Evolutionary conservation across 1,284 basidiomycete genomes (phyloP), one percentile per base, ranked within the genome.

Genomic region (Limonomyces culmigenus): DNA sequence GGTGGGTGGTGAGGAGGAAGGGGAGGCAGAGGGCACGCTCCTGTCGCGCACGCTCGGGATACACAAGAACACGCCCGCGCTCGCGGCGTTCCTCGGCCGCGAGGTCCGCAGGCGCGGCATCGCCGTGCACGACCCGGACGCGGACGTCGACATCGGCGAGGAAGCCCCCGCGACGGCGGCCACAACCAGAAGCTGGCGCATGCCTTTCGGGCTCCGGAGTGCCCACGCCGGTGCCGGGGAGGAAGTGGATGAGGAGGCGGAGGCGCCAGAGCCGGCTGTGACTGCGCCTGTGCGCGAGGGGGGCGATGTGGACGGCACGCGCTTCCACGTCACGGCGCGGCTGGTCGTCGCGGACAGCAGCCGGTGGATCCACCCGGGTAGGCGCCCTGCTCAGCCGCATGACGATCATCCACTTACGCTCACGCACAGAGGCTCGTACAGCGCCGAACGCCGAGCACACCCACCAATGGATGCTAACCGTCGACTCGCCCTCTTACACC

Each of bases 401-500:
- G 8, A 8, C 25, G 10, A 8, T 8, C 25, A 27, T n/a, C n/a
- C 25, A n/a, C n/a, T 27, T 6, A 31, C 19, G 29, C 31, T 39
- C 27, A 35, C 17, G 38, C 41, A 17, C 20, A 13, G 2, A 41
- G 76, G 71, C 62, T 21, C 56, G 59, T 33, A 68, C 45, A 2
- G 14, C 41, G n/a, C 45, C 48, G 16, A 45, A 51, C 14, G 41
- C 47, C 29, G 47, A 54, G 3, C 62, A 71, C 45, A 70, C 72
- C 0, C 74, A 80, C 49, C 68, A 67, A 42, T 84, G 79, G 80
- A 74, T 76, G 62, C 52, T 84, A 14, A 63, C 63, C 1, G 61
- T 79, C 4, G 66, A 71, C 15, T 63, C 78, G 4, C 74, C 79
- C 11, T 74, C 75, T 39, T 84, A 84, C 47, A 79, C n/a, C n/a